Percentiles rank a stretch among this genome's conserved stretches.
Evolutionary conservation across 257 asterid species (phyloP).

Genomic region (Penstemon barbatus): DNA sequence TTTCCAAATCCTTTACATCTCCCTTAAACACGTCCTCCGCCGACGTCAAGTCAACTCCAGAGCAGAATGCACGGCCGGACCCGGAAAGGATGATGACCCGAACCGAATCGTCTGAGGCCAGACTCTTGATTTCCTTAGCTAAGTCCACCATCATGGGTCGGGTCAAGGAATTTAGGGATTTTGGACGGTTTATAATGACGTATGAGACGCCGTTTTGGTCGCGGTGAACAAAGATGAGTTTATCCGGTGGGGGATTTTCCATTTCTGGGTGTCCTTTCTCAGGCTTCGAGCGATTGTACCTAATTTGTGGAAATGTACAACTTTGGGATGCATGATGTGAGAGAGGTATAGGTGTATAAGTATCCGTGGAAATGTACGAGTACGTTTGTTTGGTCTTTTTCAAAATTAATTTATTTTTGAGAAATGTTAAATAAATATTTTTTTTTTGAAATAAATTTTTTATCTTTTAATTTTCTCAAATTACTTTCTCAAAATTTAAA

Average conservation of each 20-base stretch:
- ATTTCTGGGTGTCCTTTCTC: conserved; percentile 20
- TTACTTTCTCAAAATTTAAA: no score
- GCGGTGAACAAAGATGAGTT: conserved; percentile 57
- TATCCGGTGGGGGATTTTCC: conserved; percentile 58
- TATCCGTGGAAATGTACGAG: no score
- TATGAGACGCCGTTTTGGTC: conserved; percentile 59
- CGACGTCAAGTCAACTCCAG: conserved; percentile 89
- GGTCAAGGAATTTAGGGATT: conserved; percentile 78
- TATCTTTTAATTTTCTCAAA: no score
- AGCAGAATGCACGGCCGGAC: conserved; percentile 82
- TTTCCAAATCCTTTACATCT: conserved; percentile 65
- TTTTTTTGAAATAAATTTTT: no score
- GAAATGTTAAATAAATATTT: no score
- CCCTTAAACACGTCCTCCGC: conserved; percentile 96
- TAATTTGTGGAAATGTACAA: background rate
- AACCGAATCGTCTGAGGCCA: conserved; percentile 58
- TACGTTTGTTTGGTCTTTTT: no score
- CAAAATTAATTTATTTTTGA: no score
- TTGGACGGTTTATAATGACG: conserved; percentile 78
- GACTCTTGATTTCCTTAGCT: conserved; percentile 55
- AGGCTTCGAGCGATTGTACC: background rate
- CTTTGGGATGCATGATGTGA: background rate
- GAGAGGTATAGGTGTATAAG: no score
- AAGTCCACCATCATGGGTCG: conserved; percentile 64
- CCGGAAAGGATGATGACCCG: conserved; percentile 75